Evolutionary conservation across 805 yeast species (phyloP), one percentile per base, ranked within the genome.

Genomic region (Lipomyces yamanashiensis): DNA sequence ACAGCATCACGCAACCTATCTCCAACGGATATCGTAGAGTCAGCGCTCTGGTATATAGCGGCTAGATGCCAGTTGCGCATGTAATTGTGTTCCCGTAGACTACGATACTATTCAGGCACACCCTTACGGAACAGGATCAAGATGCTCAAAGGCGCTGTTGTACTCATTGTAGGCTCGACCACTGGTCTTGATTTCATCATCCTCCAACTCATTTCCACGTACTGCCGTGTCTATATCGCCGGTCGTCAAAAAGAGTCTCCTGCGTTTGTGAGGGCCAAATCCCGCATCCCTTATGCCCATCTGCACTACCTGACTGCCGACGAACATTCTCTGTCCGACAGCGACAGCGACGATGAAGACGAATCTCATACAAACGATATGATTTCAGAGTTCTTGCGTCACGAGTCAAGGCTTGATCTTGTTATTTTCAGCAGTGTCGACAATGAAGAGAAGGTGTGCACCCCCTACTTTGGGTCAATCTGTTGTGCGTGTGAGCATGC

Each of bases 81-180:
- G 23, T 44, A 21, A 4, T 44, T 2, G 5, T 21, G 21, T 7
- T 23, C 28, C n/a, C 33, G 28, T 15, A 21, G 23, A 39, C 9
- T 12, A 7, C 28, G 53, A n/a, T 55, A 7, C 50, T 28, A 8
- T 12, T 41, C 39, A 17, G 39, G 5, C 33, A 23, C 13, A 17
- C 33, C 10, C 51, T 7, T 17, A 12, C 52, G 8, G 43, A 7
- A 2, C 1, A 21, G 9, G 40, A 17, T 21, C 39, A 58, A 40
- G 53, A 33, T 56, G 54, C 59, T 61, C 47, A 54, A 61, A 36
- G 61, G 59, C 58, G 62, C 67, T 6, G 65, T 61, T 9, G 65
- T 61, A 10, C 57, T 64, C 39, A 28, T 64, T 10, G 60, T 55
- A 36, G 67, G 67, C 52, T 56, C 67, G 13, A 60, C 67, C 48